Base-by-base conservation (phyloP, 1,139 yeast species). In the Yamadazyma dushanensis region DNA sequence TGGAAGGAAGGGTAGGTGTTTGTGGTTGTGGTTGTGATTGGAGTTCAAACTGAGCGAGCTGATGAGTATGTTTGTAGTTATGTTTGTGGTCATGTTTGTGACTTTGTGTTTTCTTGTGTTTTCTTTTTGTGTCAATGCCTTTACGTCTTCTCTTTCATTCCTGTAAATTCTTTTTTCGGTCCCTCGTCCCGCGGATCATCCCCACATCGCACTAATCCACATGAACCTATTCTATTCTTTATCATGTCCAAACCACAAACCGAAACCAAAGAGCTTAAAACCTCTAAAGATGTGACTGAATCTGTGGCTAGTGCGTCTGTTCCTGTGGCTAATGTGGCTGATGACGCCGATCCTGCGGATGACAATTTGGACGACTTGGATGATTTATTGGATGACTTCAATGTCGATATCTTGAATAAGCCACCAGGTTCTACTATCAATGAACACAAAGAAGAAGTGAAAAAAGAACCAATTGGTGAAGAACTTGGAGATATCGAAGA, bases 301-400 rank as follows among this genome's bases (percentile, higher is more conserved):
- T 21, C 26, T 5, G 31, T 27, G n/a, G 24, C 8, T n/a, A 14
- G 15, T n/a, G 21, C 26, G n/a, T n/a, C n/a, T n/a, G n/a, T n/a
- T n/a, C n/a, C 18, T 25, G 27, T 5, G 11, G n/a, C 4, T 15
- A 11, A 14, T 5, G 27, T 4, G 3, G 10, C 15, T 8, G 29
- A 26, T 11, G 17, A 21, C 18, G 27, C n/a, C n/a, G n/a, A n/a
- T n/a, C n/a, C 28, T 15, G 60, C 53, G 3, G 76, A 70, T 14
- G 87, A 80, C 39, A 85, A 80, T 37, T 68, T 80, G 41, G 89
- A 83, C 51, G 94, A 84, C 47, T 68, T 84, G 47, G 94, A 83
- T 47, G 90, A 82, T 48, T 69, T 81, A 41, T 63, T 84, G 35
- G 89, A 83, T 50, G 89, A 83, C 40, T 83, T 83, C 57, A 90